A percentile compares a stretch with the other conserved stretches of the same genome.
These are phyloP conservation scores for Miamiensis avidus DNA, from an alignment of 169 alveolate species.

Conservation along the genomic window DNA sequence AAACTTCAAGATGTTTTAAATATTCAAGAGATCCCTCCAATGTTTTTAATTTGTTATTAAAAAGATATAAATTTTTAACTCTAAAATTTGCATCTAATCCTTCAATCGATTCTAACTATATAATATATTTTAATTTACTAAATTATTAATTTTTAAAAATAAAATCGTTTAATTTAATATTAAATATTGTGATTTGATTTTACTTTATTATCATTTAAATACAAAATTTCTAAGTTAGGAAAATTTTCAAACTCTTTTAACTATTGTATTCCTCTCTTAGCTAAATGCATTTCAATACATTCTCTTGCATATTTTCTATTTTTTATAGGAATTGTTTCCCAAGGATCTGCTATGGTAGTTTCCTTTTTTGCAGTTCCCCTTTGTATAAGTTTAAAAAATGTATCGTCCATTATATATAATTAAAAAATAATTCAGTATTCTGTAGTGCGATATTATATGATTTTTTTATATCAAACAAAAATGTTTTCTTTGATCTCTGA, in stretches of 20 bases:
- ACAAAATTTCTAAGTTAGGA: constrained; percentile 83
- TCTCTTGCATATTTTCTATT: constrained; percentile 83
- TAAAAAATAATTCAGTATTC: too few species aligned
- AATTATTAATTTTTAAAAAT: too few species aligned
- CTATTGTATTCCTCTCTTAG: constrained; percentile 64
- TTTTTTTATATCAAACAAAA: too few species aligned
- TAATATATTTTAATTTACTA: background rate
- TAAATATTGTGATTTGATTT: too few species aligned
- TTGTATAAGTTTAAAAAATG: constrained; percentile 32
- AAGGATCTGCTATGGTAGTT: constrained; percentile 70
- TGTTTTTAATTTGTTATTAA: constrained; percentile 68
- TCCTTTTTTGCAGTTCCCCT: constrained; percentile 34
- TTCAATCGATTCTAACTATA: constrained; percentile 55
- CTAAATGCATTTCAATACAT: constrained; percentile 75
- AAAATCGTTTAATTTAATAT: background rate
- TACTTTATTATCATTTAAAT: constrained; percentile 82
- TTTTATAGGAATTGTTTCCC: constrained; percentile 82
- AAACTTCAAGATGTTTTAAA: constrained; percentile 76
- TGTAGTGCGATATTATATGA: too few species aligned
- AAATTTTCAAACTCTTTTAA: constrained; percentile 75
- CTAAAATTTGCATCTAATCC: constrained; percentile 75
- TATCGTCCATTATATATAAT: constrained; percentile 45
- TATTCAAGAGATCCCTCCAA: constrained; percentile 69
- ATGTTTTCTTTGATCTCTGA: too few species aligned
- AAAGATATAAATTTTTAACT: constrained; percentile 73